phyloP scores from a whole-genome alignment of 1,139 yeast species.

The Magnusiomyces fungicola region DNA sequence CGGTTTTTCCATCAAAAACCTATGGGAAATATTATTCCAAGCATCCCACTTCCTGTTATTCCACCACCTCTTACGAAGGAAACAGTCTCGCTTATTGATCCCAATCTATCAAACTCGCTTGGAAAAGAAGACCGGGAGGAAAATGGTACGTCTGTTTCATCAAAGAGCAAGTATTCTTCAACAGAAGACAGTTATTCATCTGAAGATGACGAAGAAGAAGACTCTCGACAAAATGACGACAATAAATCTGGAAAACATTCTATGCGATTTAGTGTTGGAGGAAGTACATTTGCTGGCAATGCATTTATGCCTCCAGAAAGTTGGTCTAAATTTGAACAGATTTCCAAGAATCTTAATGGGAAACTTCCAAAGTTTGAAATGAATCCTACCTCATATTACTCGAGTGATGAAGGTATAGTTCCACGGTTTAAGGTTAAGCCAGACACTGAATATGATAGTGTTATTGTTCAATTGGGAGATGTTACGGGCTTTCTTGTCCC shows the following conservation, averaged over 20 bases:
- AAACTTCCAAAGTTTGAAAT: constrained; percentile 18
- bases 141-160: constrained; percentile 11
- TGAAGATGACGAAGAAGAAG: not conserved
- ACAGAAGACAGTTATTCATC: not conserved
- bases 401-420: constrained; percentile 36
- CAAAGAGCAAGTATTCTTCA: constrained; percentile 10
- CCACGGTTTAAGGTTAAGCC: constrained; percentile 42
- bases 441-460: constrained; percentile 46
- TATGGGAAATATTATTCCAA: constrained; percentile 42
- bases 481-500: constrained; percentile 35
- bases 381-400: constrained; percentile 37
- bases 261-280: constrained; percentile 9
- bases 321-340: constrained; percentile 20
- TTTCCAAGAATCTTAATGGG: constrained; percentile 3
- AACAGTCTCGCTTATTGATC: constrained; percentile 24
- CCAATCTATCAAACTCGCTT: constrained; percentile 17
- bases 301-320: constrained; percentile 24
- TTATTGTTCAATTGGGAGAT: constrained; percentile 47
- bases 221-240: not conserved
- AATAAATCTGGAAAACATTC: no score
- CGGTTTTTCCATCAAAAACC: constrained; percentile 34
- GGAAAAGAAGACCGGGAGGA: constrained; percentile 10
- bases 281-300: constrained; percentile 13
- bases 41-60: constrained; percentile 57
- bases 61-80: constrained; percentile 50